Evolutionary conservation across 177 flowering plant genomes (phyloP).

Genomic region (Vitis hybrid): DNA sequence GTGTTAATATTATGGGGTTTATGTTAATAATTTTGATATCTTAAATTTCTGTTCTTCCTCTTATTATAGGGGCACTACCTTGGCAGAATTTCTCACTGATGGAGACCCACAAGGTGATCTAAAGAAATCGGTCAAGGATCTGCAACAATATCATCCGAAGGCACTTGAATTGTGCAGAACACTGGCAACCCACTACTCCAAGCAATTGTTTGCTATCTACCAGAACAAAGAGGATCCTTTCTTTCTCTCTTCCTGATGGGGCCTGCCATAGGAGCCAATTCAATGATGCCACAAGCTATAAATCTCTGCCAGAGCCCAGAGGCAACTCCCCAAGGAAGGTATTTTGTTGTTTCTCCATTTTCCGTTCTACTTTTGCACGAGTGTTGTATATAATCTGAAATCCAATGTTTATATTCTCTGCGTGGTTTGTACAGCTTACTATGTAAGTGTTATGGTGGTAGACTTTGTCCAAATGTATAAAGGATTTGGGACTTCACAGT

Average conservation of each 20-base stretch:
- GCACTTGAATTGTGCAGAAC: slow-evolving; percentile 45
- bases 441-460: not conserved
- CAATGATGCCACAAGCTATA: not conserved
- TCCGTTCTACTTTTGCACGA: not conserved
- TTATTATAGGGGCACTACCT: slow-evolving; percentile 36
- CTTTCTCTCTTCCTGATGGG: slow-evolving; percentile 26
- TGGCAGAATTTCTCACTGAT: slow-evolving; percentile 58
- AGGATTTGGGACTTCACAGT: no score
- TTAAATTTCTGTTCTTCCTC: not conserved
- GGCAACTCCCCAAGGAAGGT: not conserved
- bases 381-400: not conserved
- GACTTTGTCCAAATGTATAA: no score
- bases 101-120: slow-evolving; percentile 46
- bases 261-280: not conserved
- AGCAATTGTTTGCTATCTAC: slow-evolving; percentile 61
- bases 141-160: slow-evolving; percentile 30
- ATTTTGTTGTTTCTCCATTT: not conserved
- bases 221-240: slow-evolving; percentile 60
- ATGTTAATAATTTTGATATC: not conserved
- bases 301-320: not conserved
- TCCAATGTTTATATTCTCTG: not conserved
- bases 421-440: not conserved
- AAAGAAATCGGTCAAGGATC: slow-evolving; percentile 49
- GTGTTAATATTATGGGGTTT: no score
- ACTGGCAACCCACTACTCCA: slow-evolving; percentile 54